phyloP scores from a whole-genome alignment of 2,329 filamentous ascomycete genomes.

The Ceratocystiopsis minuta region DNA sequence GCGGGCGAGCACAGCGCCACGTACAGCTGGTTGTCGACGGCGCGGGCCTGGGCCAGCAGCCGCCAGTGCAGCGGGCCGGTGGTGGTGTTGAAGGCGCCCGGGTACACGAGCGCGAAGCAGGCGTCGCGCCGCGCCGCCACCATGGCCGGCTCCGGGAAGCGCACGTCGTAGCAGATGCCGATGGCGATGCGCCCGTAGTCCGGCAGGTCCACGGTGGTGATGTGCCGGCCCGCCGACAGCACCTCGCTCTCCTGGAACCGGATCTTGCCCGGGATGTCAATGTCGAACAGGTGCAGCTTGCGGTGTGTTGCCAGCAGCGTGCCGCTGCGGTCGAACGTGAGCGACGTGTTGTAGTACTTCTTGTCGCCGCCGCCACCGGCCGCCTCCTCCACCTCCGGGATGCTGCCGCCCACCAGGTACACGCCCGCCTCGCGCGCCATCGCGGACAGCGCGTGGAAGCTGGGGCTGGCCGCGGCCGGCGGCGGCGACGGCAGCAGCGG shows the following conservation, averaged over 20 bases:
- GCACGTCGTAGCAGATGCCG: constrained; percentile 94
- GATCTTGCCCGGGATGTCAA: constrained; percentile 91
- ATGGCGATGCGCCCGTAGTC: constrained; percentile 77
- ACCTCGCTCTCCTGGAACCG: constrained; percentile 82
- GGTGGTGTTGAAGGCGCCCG: constrained; percentile 91
- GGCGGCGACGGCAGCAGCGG: constrained; percentile 64
- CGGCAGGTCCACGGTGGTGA: constrained; percentile 73
- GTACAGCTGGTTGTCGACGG: constrained; percentile 70
- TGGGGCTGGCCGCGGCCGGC: constrained; percentile 50
- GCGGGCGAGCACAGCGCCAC: constrained; percentile 87
- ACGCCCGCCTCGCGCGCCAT: constrained; percentile 63
- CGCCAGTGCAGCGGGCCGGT: constrained; percentile 89
- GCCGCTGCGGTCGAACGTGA: constrained; percentile 66
- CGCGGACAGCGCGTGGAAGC: constrained; percentile 64
- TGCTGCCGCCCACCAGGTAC: constrained; percentile 80
- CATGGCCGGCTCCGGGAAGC: constrained; percentile 85
- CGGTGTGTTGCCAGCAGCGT: constrained; percentile 72
- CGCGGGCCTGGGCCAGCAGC: constrained; percentile 59
- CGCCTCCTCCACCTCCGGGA: constrained; percentile 54
- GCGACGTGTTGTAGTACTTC: constrained; percentile 72
- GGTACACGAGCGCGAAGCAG: constrained; percentile 80
- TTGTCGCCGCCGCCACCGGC: constrained; percentile 18
- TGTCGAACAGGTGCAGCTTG: constrained; percentile 95
- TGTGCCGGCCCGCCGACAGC: constrained; percentile 63
- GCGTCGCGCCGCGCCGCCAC: constrained; percentile 63